Base-by-base conservation (phyloP, 1,284 basidiomycete genomes). In the Hemileia vastatrix region DNA sequence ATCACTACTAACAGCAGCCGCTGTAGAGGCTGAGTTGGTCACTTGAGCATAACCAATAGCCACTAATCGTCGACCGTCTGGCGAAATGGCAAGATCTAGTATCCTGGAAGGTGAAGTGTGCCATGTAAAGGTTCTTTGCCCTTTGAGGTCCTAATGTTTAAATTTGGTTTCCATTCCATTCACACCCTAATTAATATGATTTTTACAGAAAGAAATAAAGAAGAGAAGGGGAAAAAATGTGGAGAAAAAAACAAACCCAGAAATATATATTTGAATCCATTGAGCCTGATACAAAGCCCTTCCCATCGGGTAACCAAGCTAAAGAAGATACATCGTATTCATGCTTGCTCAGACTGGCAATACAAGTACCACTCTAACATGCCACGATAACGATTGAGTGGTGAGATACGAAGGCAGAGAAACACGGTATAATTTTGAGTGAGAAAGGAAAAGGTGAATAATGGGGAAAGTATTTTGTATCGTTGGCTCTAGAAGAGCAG, bases 221-320 rank as follows among this genome's bases (percentile, higher is more conserved):
- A 51, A 27, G 11, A 23, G 51, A 21, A 23, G 18, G 40, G 47
- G 32, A 9, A 9, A 40, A 33, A n/a, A n/a, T n/a, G 33, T 15
- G 19, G 31, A 40, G 45, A 18, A 11, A 27, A 8, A 4, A 9
- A 76, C 83, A 59, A 75, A 92, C 91, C 89, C 92, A 97, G 67
- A 87, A 83, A 47, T 88, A 82, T 61, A 98, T 84, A 76, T 85
- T 86, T 67, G 85, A 84, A 76, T 99, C 94, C 77, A 95, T 81
- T 45, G 87, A 88, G 50, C 87, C 87, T 3, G 90, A 95, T 65
- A 96, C 83, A 75, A 97, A 97, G 9, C 88, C 88, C 15, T 84
- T 84, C 32, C 87, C 87, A 74, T 95, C 86, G 6, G 90, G 87
- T 51, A 93, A 78, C 90, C 92, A 97, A 45, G 84, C 81, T 47